Percentiles rank a stretch among this genome's conserved stretches.
phyloP scores from a whole-genome alignment of 2,329 filamentous ascomycete species.

The Bertia moriformis region DNA sequence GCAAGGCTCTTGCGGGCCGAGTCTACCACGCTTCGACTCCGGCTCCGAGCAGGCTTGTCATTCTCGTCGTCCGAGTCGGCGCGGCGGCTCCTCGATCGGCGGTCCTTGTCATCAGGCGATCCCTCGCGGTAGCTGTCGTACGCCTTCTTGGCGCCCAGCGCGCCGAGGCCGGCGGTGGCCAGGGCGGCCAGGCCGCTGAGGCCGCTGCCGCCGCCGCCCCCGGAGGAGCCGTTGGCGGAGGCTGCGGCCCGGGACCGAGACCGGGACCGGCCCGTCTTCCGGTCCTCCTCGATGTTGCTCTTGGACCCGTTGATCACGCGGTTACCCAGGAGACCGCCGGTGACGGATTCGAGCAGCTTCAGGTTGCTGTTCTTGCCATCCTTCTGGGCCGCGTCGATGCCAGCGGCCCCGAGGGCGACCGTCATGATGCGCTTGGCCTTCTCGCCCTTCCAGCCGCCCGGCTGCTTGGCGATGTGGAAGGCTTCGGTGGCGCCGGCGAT shows the following conservation, averaged over 20 bases:
- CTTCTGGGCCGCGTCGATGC: conserved; percentile 66
- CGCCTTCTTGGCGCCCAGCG: conserved; percentile 46
- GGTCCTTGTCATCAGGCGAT: conserved; percentile 18
- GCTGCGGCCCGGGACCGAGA: conserved; percentile 53
- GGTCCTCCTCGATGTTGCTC: conserved; percentile 49
- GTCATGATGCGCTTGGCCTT: conserved; percentile 88
- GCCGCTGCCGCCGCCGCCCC: conserved; percentile 13
- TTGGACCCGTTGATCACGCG: conserved; percentile 69
- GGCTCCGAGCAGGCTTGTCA: conserved; percentile 26
- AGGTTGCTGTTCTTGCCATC: conserved; percentile 64
- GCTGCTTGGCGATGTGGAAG: conserved; percentile 77
- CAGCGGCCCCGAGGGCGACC: conserved; percentile 71
- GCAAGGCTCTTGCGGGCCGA: conserved; percentile 44
- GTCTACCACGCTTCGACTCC: conserved; percentile 53
- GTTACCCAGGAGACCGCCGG: conserved; percentile 77
- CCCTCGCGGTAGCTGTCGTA: conserved; percentile 22
- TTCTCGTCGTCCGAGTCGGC: background rate
- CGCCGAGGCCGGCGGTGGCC: conserved; percentile 46
- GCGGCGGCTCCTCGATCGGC: background rate
- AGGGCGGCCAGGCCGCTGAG: conserved; percentile 37
- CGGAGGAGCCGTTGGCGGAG: too few species aligned
- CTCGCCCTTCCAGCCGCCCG: conserved; percentile 76
- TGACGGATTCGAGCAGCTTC: conserved; percentile 71
- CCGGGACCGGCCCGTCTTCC: conserved; percentile 45
- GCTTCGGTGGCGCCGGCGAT: conserved; percentile 84